Evolutionary conservation across 768 basidiomycete genomes (phyloP).

Genomic region (Trametes sanguinea): DNA sequence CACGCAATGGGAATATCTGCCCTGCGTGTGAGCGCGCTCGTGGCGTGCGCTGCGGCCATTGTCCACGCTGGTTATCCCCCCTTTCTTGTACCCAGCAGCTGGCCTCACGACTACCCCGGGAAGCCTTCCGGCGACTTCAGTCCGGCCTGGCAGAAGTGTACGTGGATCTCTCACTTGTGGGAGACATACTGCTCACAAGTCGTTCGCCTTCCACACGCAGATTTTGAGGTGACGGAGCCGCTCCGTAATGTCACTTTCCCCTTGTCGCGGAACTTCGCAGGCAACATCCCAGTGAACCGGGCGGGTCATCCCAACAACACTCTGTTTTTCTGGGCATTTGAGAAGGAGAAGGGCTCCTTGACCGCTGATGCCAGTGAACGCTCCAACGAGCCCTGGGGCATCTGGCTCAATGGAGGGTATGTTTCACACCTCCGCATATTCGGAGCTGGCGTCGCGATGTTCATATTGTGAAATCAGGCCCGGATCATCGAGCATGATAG

Average conservation of each 20-base stretch:
- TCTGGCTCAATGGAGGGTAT: conserved; percentile 42
- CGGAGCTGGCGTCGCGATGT: neutral
- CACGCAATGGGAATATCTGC: neutral
- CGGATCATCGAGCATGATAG: conserved; percentile 68
- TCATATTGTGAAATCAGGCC: conserved; percentile 41
- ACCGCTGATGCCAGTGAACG: conserved; percentile 29
- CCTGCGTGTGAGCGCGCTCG: neutral
- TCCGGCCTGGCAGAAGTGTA: conserved; percentile 38
- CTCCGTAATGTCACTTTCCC: conserved; percentile 38
- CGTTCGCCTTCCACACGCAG: conserved; percentile 20
- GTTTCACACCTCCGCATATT: neutral
- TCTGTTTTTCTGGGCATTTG: conserved; percentile 44
- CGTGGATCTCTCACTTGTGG: conserved; percentile 2
- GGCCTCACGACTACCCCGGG: conserved; percentile 45
- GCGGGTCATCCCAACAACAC: conserved; percentile 38
- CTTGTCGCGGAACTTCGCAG: conserved; percentile 38
- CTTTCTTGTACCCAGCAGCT: conserved; percentile 22
- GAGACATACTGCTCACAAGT: neutral
- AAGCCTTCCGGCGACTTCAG: conserved; percentile 38
- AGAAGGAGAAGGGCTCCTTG: conserved; percentile 39
- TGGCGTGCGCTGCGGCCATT: neutral
- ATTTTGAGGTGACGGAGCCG: conserved; percentile 37
- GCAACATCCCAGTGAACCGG: conserved; percentile 37
- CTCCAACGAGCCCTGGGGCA: conserved; percentile 36
- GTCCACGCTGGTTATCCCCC: conserved; percentile 7